phyloP scores from a whole-genome alignment of 495 filamentous ascomycete species.

The Stereocaulon alpinum region DNA sequence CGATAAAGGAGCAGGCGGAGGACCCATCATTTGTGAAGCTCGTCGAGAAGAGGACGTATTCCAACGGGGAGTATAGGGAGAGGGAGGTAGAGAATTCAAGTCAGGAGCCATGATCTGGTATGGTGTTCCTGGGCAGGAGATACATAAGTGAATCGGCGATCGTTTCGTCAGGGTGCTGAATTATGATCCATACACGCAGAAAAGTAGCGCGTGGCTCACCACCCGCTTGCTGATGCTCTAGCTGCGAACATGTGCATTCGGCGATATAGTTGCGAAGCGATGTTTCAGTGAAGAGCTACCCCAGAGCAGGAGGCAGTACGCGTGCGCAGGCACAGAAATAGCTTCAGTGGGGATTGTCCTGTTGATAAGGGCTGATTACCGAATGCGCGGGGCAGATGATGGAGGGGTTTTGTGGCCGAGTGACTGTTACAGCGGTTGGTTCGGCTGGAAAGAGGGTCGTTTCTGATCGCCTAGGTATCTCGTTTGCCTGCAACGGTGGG shows the following conservation, averaged over 20 bases:
- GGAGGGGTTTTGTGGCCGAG: neutral
- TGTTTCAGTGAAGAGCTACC: neutral
- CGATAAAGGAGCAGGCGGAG: conserved; percentile 34
- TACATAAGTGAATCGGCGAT: neutral
- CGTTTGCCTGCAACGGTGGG: neutral
- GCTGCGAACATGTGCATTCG: neutral
- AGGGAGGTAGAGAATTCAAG: conserved; percentile 48
- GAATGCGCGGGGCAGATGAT: neutral
- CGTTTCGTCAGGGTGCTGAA: neutral
- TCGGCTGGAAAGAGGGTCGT: neutral
- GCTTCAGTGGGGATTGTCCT: neutral
- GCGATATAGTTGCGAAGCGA: neutral
- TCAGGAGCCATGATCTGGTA: conserved; percentile 47
- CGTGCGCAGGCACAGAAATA: neutral
- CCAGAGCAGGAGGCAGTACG: neutral
- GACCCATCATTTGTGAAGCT: conserved; percentile 38
- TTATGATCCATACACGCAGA: conserved; percentile 8
- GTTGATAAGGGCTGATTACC: neutral
- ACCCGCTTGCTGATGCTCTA: neutral
- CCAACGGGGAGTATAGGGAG: conserved; percentile 38
- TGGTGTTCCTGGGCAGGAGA: neutral
- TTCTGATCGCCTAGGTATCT: neutral
- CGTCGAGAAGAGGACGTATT: conserved; percentile 38
- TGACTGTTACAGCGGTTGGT: neutral
- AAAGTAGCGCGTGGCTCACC: neutral